phyloP scores from a whole-genome alignment of 495 filamentous ascomycete species.

The Podospora pseudopauciseta region DNA sequence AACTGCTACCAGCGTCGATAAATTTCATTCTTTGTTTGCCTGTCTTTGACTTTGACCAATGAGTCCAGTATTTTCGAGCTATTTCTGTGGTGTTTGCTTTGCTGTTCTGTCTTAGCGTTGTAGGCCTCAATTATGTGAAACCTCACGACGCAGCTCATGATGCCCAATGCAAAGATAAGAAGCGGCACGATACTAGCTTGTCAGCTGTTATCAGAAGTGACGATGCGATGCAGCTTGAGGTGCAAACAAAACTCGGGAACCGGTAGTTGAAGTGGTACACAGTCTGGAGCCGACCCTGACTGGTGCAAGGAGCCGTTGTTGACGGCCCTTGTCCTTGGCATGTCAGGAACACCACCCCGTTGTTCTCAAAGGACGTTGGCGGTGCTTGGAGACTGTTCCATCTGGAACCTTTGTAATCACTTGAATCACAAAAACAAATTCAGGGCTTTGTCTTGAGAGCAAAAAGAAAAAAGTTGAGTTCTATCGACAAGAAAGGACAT shows the following conservation, averaged over 20 bases:
- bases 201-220: not conserved
- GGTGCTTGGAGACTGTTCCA: no score
- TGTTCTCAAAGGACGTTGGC: not conserved
- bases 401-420: no score
- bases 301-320: not conserved
- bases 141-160: not conserved
- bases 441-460: no score
- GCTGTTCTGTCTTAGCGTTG: not conserved
- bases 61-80: not conserved
- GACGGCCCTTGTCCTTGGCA: not conserved
- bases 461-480: no score
- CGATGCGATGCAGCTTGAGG: not conserved
- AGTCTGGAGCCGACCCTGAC: not conserved
- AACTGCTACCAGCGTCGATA: not conserved
- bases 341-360: not conserved
- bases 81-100: not conserved
- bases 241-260: not conserved
- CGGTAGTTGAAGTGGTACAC: not conserved
- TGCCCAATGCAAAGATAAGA: not conserved
- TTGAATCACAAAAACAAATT: no score
- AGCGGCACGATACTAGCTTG: not conserved
- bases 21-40: not conserved
- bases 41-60: not conserved
- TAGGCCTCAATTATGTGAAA: not conserved
- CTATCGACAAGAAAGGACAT: no score